Base-by-base conservation (phyloP, 352 stramenopile species). In the Phytophthora pluvialis region DNA sequence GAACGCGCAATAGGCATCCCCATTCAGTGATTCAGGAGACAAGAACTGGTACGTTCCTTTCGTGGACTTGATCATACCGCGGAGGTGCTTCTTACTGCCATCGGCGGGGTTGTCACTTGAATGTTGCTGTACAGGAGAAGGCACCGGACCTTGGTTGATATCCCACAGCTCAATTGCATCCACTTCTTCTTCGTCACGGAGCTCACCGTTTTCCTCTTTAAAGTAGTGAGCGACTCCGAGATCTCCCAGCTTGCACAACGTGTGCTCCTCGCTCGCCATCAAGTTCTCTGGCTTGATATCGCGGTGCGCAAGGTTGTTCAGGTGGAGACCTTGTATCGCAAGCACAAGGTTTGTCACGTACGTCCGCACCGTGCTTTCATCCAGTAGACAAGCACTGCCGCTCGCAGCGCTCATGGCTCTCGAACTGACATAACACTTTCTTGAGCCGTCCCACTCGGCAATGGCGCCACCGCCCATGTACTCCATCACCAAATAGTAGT, bases 211-310 rank as follows among this genome's bases (percentile, higher is more conserved):
- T 18, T 89, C 77, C 21, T 92, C 65, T 29, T 67, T 74, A 60
- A 94, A 94, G 48, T 86, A 91, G 53, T 89, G 83, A 12, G 89
- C 87, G 10, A 94, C 86, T 6, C 89, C 89, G 16, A 97, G 75
- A 63, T 97, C 89, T 7, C 82, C 86, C 32, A 95, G 71, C 40
- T 92, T 97, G 67, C 88, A 92, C 52, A 81, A 66, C 1, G 72
- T 78, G 9, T 73, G 65, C 21, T 81, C 60, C 13, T 91, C 79
- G 47, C 83, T 70, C 1, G 81, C 78, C 75, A 94, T 86, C 42
- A 94, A 67, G 39, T 94, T 94, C 49, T 91, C 85, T 2, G 85
- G 85, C 51, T 97, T 97, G 64, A 97, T 94, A 56, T 97, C 89
- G 16, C 89, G 86, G 50, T 97, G 89, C 12, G 85, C 88, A 3